These are phyloP conservation scores for Jamesozyma piceae DNA, from an alignment of 805 yeast genomes.

Conservation along the genomic window DNA sequence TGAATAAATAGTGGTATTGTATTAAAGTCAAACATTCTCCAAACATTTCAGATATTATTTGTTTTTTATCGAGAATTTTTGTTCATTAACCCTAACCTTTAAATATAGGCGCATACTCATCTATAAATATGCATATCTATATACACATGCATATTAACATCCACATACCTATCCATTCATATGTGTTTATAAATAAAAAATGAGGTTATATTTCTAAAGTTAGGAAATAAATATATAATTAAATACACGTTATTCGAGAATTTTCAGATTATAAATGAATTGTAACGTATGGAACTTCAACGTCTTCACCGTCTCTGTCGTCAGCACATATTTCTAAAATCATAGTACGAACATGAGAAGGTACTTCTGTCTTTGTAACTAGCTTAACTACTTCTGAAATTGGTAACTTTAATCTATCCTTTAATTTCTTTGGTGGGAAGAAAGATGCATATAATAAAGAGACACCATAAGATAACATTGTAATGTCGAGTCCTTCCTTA, in stretches of 20 bases:
- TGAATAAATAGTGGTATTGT: background rate
- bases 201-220: too few species aligned
- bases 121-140: too few species aligned
- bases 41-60: too few species aligned
- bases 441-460: slow-evolving; percentile 86
- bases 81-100: too few species aligned
- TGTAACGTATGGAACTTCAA: slow-evolving; percentile 82
- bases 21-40: too few species aligned
- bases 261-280: slow-evolving; percentile 44
- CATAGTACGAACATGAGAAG: slow-evolving; percentile 62
- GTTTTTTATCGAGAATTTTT: too few species aligned
- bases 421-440: slow-evolving; percentile 82
- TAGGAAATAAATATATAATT: too few species aligned
- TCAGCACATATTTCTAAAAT: slow-evolving; percentile 89
- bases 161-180: too few species aligned
- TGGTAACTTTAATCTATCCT: slow-evolving; percentile 61
- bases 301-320: slow-evolving; percentile 88
- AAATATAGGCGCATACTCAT: too few species aligned
- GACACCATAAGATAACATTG: slow-evolving; percentile 89
- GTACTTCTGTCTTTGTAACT: slow-evolving; percentile 79
- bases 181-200: too few species aligned
- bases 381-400: slow-evolving; percentile 69
- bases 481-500: slow-evolving; percentile 75
- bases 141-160: too few species aligned
- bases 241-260: too few species aligned